Conservation (phyloP, 345 rosid genomes). For the Litchi chinensis region DNA sequence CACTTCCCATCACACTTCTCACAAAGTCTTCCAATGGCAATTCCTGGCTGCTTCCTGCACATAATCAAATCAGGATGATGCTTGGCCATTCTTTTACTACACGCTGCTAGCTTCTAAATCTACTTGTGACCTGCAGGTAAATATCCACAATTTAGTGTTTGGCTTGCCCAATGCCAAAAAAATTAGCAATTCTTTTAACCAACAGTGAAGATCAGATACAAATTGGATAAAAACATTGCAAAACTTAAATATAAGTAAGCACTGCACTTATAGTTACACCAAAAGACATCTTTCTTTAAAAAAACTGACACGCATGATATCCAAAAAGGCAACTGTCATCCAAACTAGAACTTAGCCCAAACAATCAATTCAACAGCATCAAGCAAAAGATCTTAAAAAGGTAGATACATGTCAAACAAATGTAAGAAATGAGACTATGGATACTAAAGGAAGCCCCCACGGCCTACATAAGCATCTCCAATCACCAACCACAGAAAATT, state of each 20-base stretch:
- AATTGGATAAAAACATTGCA: background rate
- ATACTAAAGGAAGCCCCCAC: background rate
- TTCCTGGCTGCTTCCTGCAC: conserved; percentile 55
- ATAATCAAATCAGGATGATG: conserved; percentile 56
- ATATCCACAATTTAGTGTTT: background rate
- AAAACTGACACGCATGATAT: background rate
- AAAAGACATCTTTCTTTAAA: background rate
- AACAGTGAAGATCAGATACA: background rate
- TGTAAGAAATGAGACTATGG: background rate
- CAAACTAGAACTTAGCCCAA: background rate
- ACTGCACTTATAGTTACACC: background rate
- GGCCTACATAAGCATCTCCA: background rate
- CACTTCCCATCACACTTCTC: conserved; percentile 54
- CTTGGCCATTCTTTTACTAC: conserved; percentile 40
- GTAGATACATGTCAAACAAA: background rate
- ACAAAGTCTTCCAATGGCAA: conserved; percentile 49
- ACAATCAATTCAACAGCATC: background rate
- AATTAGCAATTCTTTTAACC: background rate
- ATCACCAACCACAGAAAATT: background rate
- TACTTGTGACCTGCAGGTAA: conserved; percentile 14
- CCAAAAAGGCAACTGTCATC: background rate
- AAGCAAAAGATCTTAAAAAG: background rate
- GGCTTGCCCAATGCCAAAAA: background rate
- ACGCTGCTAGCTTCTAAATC: conserved; percentile 3
- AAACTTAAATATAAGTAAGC: background rate